Evolutionary conservation across 225 moss, liverwort and hornwort genomes (phyloP), one percentile per base, ranked within the genome.

Genomic region (Pseudoscleropodium purum): DNA sequence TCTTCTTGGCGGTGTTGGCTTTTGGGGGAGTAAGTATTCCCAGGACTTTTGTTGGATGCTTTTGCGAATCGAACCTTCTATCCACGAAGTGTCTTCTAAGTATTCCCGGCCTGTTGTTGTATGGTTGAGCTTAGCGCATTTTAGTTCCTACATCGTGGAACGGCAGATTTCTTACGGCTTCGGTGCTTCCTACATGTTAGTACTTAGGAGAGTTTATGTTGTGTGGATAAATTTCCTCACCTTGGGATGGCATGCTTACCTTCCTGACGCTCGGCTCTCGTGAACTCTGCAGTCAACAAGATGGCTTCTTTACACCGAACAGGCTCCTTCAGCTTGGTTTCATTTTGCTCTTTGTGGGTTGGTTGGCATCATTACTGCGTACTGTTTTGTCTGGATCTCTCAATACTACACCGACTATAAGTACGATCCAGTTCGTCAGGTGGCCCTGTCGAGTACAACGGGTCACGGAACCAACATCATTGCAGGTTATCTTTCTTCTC

Each of bases 341-440:
- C 97, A 99, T 90, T 99, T 99, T 90, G 97, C 99, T 43, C 93
- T 99, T 56, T 99, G 99, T 86, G 99, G 99, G 52, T 93, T 99
- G 90, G 97, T 99, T 82, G 99, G 99, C 87, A 97, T 99, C 86
- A 93, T 95, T 67, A 99, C 99, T 75, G 99, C 97, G 17, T 99
- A 99, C 87, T 90, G 94, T 85, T 99, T 99, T 82, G 99, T 99
- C 29, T 97, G 96, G 96, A 97, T 99, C 90, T 96, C 99, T 86
- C 99, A 99, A 82, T 99, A 99, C 87, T 99, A 99, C 87, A 99
- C 96, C 81, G 97, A 99, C 91, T 99, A 99, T 64, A 99, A 99
- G 91, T 97, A 99, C 90, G 97, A 99, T 84, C 99, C 99, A 83
- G 99, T 99, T 84, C 95, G 97, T 82, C 95, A 95, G 88, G 81